A percentile compares a stretch with the other conserved stretches of the same genome.
These are phyloP conservation scores for Zasmidium cellare DNA, from an alignment of 2,329 filamentous ascomycete genomes.

Conservation along the genomic window DNA sequence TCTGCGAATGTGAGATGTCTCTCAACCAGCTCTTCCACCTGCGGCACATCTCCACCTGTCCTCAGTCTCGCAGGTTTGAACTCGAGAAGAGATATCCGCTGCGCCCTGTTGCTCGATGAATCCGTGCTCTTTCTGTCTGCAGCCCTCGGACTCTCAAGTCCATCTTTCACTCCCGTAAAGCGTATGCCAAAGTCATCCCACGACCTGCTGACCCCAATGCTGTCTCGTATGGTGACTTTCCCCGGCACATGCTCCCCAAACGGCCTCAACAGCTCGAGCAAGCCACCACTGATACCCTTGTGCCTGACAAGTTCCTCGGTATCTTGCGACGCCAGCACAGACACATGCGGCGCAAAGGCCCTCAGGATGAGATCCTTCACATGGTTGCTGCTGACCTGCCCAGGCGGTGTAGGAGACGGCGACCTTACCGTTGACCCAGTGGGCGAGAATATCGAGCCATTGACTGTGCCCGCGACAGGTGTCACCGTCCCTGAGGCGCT, in stretches of 20 bases:
- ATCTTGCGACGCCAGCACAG: constrained; percentile 81
- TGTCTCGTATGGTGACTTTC: constrained; percentile 88
- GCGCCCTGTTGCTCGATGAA: constrained; percentile 29
- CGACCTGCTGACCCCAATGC: constrained; percentile 75
- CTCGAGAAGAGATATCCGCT: constrained; percentile 30
- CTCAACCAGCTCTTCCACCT: constrained; percentile 79
- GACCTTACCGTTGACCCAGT: constrained; percentile 40
- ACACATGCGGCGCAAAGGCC: constrained; percentile 86
- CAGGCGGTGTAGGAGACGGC: constrained; percentile 40
- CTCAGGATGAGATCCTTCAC: constrained; percentile 69
- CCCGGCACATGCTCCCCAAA: constrained; percentile 88
- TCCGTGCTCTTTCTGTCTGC: constrained; percentile 40
- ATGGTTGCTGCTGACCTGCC: constrained; percentile 49
- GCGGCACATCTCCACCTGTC: constrained; percentile 56
- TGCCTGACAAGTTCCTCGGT: constrained; percentile 75
- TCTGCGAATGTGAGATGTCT: constrained; percentile 77
- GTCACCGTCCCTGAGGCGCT: constrained; percentile 45
- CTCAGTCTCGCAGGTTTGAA: constrained; percentile 41
- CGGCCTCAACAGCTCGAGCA: constrained; percentile 82
- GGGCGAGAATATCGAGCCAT: constrained; percentile 48
- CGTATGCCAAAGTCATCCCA: constrained; percentile 90
- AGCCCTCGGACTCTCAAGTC: constrained; percentile 41
- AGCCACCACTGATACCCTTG: constrained; percentile 80
- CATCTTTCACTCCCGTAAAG: constrained; percentile 71
- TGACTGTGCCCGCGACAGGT: constrained; percentile 35